Evolutionary conservation across 225 moss, liverwort and hornwort genomes (phyloP).

Genomic region (Asterella californica): DNA sequence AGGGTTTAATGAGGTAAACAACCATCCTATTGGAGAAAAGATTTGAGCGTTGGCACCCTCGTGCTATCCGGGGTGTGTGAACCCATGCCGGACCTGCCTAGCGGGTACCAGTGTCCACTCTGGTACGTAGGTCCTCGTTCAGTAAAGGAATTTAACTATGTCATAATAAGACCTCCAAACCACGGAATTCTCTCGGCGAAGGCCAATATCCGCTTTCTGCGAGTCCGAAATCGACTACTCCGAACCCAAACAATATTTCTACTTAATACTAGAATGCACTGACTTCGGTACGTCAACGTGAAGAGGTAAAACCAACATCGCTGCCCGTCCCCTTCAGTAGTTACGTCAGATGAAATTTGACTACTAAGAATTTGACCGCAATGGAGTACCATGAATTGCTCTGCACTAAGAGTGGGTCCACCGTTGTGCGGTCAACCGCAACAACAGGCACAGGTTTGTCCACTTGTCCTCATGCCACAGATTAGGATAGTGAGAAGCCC

Average conservation of each 20-base stretch:
- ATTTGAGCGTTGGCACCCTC: too few relatives aligned
- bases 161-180: too few relatives aligned
- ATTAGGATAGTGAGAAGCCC: not conserved
- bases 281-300: not conserved
- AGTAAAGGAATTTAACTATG: too few relatives aligned
- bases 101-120: too few relatives aligned
- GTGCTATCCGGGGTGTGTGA: too few relatives aligned
- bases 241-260: not conserved
- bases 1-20: not conserved
- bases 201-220: not conserved
- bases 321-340: not conserved
- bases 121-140: too few relatives aligned
- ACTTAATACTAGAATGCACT: not conserved
- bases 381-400: not conserved
- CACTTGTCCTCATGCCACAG: not conserved
- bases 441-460: not conserved
- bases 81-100: too few relatives aligned
- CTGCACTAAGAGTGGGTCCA: not conserved
- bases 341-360: not conserved
- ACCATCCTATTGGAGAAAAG: too few relatives aligned
- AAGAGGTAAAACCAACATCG: not conserved
- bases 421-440: not conserved
- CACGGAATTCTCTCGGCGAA: too few relatives aligned
- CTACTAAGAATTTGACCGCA: not conserved
- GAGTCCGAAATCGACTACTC: not conserved